Conservation (phyloP, 73 alveolate species). For the Paramecium octaurelia region DNA sequence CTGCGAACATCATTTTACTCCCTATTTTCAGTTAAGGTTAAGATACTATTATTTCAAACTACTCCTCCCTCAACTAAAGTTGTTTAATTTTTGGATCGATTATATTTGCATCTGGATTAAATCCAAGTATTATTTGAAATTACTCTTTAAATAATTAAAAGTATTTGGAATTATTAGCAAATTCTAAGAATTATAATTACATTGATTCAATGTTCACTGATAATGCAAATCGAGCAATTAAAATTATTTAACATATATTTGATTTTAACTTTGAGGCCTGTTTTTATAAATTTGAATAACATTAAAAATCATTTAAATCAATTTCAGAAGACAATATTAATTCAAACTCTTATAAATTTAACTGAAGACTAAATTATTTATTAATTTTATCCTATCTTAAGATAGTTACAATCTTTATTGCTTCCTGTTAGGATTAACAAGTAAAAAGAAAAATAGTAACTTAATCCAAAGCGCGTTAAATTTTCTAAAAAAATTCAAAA, state of each 20-base stretch:
- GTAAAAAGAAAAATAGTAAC: too few species aligned
- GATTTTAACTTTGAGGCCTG: background rate
- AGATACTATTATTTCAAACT: background rate
- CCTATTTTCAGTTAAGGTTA: background rate
- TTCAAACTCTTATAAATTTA: too few species aligned
- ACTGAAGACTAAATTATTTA: too few species aligned
- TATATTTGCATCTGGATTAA: background rate
- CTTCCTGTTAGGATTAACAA: background rate
- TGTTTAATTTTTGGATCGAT: too few species aligned
- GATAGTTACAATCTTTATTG: background rate
- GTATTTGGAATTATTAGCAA: background rate
- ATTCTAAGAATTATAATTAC: background rate
- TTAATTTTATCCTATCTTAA: too few species aligned
- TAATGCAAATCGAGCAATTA: background rate
- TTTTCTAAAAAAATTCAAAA: background rate
- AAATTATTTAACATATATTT: too few species aligned
- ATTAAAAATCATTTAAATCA: background rate
- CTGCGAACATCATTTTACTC: background rate
- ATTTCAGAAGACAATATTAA: background rate
- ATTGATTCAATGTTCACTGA: too few species aligned
- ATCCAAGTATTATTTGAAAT: background rate
- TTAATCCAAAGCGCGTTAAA: background rate
- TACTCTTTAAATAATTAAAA: background rate
- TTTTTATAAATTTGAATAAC: too few species aligned
- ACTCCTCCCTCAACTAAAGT: background rate